These are phyloP conservation scores for Gyrodon lividus DNA, from an alignment of 768 basidiomycete genomes.

Conservation along the genomic window DNA sequence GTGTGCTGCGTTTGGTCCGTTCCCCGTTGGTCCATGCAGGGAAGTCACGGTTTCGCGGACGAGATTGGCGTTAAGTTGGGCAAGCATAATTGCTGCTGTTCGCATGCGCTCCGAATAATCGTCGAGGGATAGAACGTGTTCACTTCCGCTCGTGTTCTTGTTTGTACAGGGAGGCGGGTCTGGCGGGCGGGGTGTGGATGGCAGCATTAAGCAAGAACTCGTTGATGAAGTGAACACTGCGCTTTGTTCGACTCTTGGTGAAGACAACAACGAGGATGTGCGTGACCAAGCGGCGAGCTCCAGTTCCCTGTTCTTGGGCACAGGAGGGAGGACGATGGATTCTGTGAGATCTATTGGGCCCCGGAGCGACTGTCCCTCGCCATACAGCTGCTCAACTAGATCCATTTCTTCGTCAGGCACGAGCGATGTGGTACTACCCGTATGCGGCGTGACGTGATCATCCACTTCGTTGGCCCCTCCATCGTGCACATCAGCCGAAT, in stretches of 20 bases:
- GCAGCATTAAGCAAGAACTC: slow-evolving; percentile 5
- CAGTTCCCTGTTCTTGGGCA: slow-evolving; percentile 86
- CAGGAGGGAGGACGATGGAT: slow-evolving; percentile 75
- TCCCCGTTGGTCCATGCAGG: slow-evolving; percentile 13
- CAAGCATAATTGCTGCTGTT: slow-evolving; percentile 97
- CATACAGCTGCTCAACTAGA: slow-evolving; percentile 94
- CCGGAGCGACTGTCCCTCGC: slow-evolving; percentile 69
- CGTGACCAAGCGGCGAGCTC: slow-evolving; percentile 84
- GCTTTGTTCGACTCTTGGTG: slow-evolving; percentile 43
- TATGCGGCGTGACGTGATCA: slow-evolving; percentile 19
- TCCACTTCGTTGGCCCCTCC: not conserved
- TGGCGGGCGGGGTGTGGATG: not conserved
- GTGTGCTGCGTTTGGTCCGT: slow-evolving; percentile 2
- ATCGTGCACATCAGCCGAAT: slow-evolving; percentile 26
- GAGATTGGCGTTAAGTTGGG: slow-evolving; percentile 87
- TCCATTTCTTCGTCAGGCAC: slow-evolving; percentile 83
- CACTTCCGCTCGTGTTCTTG: slow-evolving; percentile 3
- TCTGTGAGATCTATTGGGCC: slow-evolving; percentile 80
- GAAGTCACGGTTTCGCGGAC: slow-evolving; percentile 49
- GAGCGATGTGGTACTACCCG: slow-evolving; percentile 19
- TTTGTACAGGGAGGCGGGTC: slow-evolving; percentile 7
- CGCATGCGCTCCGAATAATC: slow-evolving; percentile 99
- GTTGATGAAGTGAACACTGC: slow-evolving; percentile 17
- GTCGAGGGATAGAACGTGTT: slow-evolving; percentile 70
- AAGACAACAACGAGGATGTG: slow-evolving; percentile 46